Conservation (phyloP, 129 eudicot species). For the Helichrysum umbraculigerum region DNA sequence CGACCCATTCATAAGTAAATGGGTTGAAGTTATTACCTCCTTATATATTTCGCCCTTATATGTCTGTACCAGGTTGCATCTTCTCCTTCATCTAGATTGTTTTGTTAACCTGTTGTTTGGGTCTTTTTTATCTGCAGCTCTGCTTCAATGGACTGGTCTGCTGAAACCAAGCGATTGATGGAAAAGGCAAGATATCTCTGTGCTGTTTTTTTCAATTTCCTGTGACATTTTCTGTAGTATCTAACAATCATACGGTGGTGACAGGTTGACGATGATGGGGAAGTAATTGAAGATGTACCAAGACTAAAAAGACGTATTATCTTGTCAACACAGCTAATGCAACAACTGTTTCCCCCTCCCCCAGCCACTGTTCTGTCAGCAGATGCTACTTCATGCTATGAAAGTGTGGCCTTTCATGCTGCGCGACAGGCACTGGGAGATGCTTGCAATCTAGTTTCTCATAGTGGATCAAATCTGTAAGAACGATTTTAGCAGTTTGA, state of each 20-base stretch:
- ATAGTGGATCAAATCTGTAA: slow-evolving; percentile 49
- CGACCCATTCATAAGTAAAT: background rate
- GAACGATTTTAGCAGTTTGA: slow-evolving; percentile 18
- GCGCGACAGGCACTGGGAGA: slow-evolving; percentile 71
- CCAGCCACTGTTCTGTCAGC: slow-evolving; percentile 52
- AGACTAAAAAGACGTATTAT: slow-evolving; percentile 73
- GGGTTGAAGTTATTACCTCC: slow-evolving; percentile 1
- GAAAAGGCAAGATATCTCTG: slow-evolving; percentile 54
- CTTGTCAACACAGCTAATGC: slow-evolving; percentile 74
- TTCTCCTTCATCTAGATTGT: slow-evolving; percentile 11
- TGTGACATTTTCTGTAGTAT: background rate
- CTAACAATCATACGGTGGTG: slow-evolving; percentile 23
- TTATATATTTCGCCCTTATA: background rate
- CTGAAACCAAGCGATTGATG: slow-evolving; percentile 49
- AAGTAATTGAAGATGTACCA: slow-evolving; percentile 47
- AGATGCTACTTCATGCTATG: slow-evolving; percentile 50
- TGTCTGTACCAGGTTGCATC: background rate
- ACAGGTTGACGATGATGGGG: slow-evolving; percentile 68
- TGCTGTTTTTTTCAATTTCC: slow-evolving; percentile 16
- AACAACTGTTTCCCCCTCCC: slow-evolving; percentile 70
- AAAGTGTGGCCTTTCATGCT: slow-evolving; percentile 45
- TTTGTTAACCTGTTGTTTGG: slow-evolving; percentile 18
- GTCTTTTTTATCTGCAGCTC: slow-evolving; percentile 40
- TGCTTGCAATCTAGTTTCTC: slow-evolving; percentile 59
- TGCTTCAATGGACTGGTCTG: slow-evolving; percentile 64